phyloP scores from a whole-genome alignment of 495 filamentous ascomycete genomes.

The Lophiostoma macrostomum region DNA sequence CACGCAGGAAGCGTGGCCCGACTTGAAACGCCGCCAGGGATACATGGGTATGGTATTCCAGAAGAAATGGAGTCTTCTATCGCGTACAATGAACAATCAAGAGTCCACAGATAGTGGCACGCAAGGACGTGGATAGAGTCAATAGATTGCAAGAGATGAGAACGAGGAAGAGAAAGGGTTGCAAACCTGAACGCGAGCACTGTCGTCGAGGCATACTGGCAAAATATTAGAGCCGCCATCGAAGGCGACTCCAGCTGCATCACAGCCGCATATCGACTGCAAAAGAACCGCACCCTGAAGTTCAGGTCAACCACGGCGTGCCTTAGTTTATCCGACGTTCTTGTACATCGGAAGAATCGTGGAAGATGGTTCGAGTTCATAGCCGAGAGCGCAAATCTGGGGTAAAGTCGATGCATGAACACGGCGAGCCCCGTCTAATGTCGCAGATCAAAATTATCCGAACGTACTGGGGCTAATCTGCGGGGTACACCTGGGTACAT shows the following conservation, averaged over 20 bases:
- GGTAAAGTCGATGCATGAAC: constrained; percentile 30
- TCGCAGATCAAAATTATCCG: constrained; percentile 27
- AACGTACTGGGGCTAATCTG: constrained; percentile 4
- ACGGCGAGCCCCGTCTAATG: constrained; percentile 16
- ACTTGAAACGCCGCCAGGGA: constrained; percentile 19
- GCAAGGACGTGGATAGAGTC: neutral
- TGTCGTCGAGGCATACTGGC: constrained; percentile 6
- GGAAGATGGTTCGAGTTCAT: constrained; percentile 16
- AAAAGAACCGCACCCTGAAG: constrained; percentile 24
- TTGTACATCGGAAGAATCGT: constrained; percentile 11
- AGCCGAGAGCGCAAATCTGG: constrained; percentile 26
- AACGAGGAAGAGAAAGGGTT: neutral
- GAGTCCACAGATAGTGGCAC: neutral
- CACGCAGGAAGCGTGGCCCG: constrained; percentile 2
- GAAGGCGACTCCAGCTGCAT: neutral
- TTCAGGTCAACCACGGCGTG: neutral
- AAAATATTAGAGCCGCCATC: constrained; percentile 21
- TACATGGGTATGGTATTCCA: constrained; percentile 12
- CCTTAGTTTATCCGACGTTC: neutral
- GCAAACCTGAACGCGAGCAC: neutral
- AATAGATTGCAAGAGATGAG: constrained; percentile 6
- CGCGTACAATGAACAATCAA: neutral
- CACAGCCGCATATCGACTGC: constrained; percentile 28
- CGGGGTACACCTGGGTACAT: constrained; percentile 20
- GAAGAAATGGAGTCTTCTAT: neutral